Conservation (phyloP, 2,329 filamentous ascomycete species). For the Xylaria sp. region DNA sequence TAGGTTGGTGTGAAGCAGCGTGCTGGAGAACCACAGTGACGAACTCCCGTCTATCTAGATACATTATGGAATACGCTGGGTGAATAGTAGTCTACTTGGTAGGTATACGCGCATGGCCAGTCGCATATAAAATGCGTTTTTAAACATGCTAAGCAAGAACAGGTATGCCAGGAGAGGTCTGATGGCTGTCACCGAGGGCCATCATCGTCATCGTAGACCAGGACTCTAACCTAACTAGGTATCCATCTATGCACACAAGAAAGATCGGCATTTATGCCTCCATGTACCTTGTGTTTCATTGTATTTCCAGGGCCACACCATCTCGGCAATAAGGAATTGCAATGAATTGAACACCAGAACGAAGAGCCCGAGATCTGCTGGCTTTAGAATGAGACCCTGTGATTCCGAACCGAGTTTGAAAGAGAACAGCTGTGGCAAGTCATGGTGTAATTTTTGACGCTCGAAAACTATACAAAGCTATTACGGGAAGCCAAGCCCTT, state of each 20-base stretch:
- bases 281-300: conserved; percentile 46
- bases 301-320: conserved; percentile 43
- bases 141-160: conserved; percentile 23
- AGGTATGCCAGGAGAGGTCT: conserved; percentile 25
- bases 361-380: conserved; percentile 36
- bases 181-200: conserved; percentile 32
- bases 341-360: conserved; percentile 23
- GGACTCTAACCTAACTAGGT: conserved; percentile 15
- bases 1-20: conserved; percentile 39
- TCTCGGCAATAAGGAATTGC: conserved; percentile 37
- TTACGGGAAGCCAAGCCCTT: conserved; percentile 26
- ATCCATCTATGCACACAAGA: conserved; percentile 23
- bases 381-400: conserved; percentile 23
- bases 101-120: conserved; percentile 29
- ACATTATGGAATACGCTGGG: conserved; percentile 11
- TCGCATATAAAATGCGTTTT: conserved; percentile 39
- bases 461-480: conserved; percentile 8
- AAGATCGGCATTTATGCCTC: conserved; percentile 44
- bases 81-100: conserved; percentile 34
- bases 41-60: conserved; percentile 4
- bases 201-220: conserved; percentile 22
- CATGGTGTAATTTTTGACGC: conserved; percentile 30
- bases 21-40: conserved; percentile 21
- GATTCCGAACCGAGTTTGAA: conserved; percentile 23
- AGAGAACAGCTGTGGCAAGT: conserved; percentile 37